These are phyloP conservation scores for Yamadazyma laniorum DNA, from an alignment of 805 yeast genomes.

Conservation along the genomic window DNA sequence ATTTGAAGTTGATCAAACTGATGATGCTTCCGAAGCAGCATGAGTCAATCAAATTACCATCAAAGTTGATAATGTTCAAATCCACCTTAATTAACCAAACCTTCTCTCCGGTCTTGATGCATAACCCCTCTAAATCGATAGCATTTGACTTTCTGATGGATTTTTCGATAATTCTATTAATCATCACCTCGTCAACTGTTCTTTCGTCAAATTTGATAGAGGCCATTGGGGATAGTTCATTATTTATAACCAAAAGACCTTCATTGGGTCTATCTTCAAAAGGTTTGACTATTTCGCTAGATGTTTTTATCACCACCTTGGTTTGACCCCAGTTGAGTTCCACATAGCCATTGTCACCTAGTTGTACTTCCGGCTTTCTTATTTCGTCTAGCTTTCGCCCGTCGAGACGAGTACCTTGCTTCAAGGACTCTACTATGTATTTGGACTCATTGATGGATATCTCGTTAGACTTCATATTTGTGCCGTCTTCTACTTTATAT, in stretches of 20 bases:
- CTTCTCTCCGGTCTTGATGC: constrained; percentile 86
- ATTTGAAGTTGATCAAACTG: constrained; percentile 75
- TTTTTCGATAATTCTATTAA: constrained; percentile 83
- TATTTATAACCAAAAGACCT: constrained; percentile 78
- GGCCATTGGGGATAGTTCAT: constrained; percentile 90
- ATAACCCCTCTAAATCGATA: constrained; percentile 82
- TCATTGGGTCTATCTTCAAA: constrained; percentile 92
- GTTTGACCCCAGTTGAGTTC: constrained; percentile 79
- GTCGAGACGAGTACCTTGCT: constrained; percentile 62
- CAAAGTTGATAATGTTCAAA: constrained; percentile 82
- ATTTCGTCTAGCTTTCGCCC: constrained; percentile 64
- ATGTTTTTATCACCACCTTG: constrained; percentile 61
- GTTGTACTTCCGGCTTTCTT: constrained; percentile 54
- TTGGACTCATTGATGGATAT: constrained; percentile 33
- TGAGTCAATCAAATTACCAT: constrained; percentile 90
- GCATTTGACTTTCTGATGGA: constrained; percentile 90
- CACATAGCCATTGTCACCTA: constrained; percentile 62
- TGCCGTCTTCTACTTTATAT: no score
- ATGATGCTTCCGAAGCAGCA: constrained; percentile 89
- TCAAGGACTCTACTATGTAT: constrained; percentile 63
- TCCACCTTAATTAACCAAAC: constrained; percentile 93
- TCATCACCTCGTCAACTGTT: constrained; percentile 75
- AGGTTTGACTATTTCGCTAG: constrained; percentile 76
- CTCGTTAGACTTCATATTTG: constrained; percentile 7
- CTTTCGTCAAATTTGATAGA: constrained; percentile 77